Evolutionary conservation across 768 basidiomycete species (phyloP).

Genomic region (Suillus lakei): DNA sequence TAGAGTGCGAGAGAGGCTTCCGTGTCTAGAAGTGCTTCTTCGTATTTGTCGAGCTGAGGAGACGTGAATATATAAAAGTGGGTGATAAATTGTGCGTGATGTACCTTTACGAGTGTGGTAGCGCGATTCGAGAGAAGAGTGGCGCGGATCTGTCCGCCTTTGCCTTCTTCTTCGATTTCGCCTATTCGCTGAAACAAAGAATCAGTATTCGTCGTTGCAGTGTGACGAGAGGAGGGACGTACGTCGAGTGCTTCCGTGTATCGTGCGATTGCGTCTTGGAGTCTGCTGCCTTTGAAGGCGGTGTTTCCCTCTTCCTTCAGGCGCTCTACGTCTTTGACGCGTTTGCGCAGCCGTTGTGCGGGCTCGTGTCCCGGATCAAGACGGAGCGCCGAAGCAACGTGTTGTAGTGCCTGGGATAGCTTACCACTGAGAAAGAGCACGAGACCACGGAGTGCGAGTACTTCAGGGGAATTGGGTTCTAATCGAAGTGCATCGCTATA

Average conservation of each 20-base stretch:
- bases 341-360: constrained; percentile 73
- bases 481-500: constrained; percentile 75
- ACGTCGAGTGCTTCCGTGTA: constrained; percentile 79
- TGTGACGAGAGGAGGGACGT: constrained; percentile 22
- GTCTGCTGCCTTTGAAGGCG: constrained; percentile 66
- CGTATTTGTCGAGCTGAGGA: constrained; percentile 60
- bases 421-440: constrained; percentile 78
- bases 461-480: constrained; percentile 77
- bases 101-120: constrained; percentile 77
- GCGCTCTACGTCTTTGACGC: constrained; percentile 82
- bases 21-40: constrained; percentile 75
- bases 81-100: neutral
- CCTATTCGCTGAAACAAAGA: constrained; percentile 59
- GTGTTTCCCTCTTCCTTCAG: constrained; percentile 86
- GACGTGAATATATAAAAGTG: no score
- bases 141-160: constrained; percentile 81
- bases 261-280: constrained; percentile 65
- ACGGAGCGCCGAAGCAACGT: constrained; percentile 71
- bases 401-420: constrained; percentile 72
- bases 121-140: constrained; percentile 85
- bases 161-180: constrained; percentile 67
- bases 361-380: constrained; percentile 78
- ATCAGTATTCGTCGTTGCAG: neutral
- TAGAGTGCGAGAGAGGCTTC: constrained; percentile 66
- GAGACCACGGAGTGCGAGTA: constrained; percentile 76